Evolutionary conservation across 225 moss, liverwort and hornwort species (phyloP).

Genomic region (Antitrichia curtipendula): DNA sequence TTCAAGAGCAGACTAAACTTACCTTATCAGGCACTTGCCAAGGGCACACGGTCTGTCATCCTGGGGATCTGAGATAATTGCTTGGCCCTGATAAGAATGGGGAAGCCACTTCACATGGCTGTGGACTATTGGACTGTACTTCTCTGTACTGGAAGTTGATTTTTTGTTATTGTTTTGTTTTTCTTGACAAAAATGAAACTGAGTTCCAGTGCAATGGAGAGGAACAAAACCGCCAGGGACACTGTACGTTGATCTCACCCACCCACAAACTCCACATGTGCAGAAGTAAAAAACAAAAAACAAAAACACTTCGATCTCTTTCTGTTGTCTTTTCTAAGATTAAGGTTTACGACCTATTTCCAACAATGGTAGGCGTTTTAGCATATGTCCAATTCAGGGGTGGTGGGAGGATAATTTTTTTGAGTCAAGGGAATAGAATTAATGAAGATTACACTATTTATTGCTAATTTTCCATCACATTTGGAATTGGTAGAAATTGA

Average conservation of each 20-base stretch:
- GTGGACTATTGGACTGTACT: background rate
- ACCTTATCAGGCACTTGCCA: too few relatives aligned
- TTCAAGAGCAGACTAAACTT: too few relatives aligned
- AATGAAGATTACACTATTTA: background rate
- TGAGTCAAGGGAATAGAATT: rapidly evolving
- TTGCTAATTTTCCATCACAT: background rate
- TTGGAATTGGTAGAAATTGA: background rate
- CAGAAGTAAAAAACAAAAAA: too few relatives aligned
- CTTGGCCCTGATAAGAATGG: background rate
- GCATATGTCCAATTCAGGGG: background rate
- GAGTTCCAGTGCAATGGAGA: too few relatives aligned
- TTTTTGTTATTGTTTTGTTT: too few relatives aligned
- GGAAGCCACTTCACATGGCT: background rate
- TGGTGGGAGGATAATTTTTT: too few relatives aligned
- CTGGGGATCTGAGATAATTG: background rate
- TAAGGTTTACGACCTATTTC: background rate
- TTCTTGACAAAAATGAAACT: too few relatives aligned
- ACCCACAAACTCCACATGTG: too few relatives aligned
- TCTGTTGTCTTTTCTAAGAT: background rate
- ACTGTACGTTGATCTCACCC: too few relatives aligned
- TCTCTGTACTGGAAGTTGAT: background rate
- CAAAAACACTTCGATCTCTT: background rate
- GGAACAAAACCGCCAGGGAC: too few relatives aligned
- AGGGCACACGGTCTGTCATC: background rate
- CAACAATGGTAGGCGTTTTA: background rate